Evolutionary conservation across 257 asterid genomes (phyloP).

Genomic region (Fraxinus quadrangulata): DNA sequence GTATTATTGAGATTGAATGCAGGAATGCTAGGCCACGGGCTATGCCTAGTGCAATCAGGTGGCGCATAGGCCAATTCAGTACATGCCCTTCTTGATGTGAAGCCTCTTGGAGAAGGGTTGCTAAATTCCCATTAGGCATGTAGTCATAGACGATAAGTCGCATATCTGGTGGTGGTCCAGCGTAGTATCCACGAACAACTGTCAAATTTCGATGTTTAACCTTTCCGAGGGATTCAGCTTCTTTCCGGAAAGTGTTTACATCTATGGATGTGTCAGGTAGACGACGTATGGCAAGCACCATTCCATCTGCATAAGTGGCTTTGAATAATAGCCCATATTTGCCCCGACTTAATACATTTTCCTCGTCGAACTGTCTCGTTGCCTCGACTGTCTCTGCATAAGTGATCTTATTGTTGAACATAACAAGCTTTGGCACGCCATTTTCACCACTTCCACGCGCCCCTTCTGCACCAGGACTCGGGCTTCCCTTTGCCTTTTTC

Average conservation of each 20-base stretch:
- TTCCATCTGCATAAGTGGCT: constrained; percentile 74
- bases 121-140: constrained; percentile 87
- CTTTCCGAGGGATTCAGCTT: constrained; percentile 76
- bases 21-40: constrained; percentile 78
- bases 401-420: constrained; percentile 80
- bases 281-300: constrained; percentile 79
- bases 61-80: constrained; percentile 93
- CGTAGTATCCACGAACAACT: constrained; percentile 78
- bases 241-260: constrained; percentile 63
- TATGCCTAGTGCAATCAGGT: constrained; percentile 75
- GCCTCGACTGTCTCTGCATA: constrained; percentile 78
- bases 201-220: constrained; percentile 75
- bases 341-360: constrained; percentile 72
- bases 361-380: constrained; percentile 83
- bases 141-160: constrained; percentile 71
- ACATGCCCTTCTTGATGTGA: constrained; percentile 91
- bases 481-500: constrained; percentile 81
- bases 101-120: constrained; percentile 80
- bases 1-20: constrained; percentile 55
- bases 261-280: constrained; percentile 66
- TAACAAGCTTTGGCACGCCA: constrained; percentile 66
- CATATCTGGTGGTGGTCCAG: constrained; percentile 78
- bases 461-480: constrained; percentile 68
- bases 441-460: constrained; percentile 79
- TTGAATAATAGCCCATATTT: constrained; percentile 67